These are phyloP conservation scores for Meyerozyma athensensis DNA, from an alignment of 1,139 yeast species.

Conservation along the genomic window DNA sequence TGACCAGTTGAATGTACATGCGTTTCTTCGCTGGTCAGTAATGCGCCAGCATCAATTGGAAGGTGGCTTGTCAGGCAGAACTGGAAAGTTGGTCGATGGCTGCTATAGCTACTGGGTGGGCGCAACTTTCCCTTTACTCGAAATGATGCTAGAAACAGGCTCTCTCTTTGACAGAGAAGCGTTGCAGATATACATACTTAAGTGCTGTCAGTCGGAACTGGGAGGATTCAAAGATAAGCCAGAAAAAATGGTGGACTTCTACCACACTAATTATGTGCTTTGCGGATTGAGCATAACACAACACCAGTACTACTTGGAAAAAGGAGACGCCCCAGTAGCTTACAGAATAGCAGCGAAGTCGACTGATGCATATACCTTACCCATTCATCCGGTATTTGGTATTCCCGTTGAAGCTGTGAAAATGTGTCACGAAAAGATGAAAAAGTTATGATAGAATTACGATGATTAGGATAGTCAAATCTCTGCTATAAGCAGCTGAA, in stretches of 20 bases:
- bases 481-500: too few species aligned
- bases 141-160: slow-evolving; percentile 28
- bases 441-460: too few species aligned
- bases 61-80: slow-evolving; percentile 86
- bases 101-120: slow-evolving; percentile 98
- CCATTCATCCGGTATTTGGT: slow-evolving; percentile 64
- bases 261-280: slow-evolving; percentile 84
- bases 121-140: slow-evolving; percentile 63
- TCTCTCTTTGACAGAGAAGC: slow-evolving; percentile 49
- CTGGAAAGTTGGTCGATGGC: slow-evolving; percentile 92
- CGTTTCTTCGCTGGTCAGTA: slow-evolving; percentile 59
- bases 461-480: too few species aligned
- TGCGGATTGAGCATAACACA: slow-evolving; percentile 75
- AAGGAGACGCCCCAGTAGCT: slow-evolving; percentile 19
- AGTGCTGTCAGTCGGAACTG: slow-evolving; percentile 61
- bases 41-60: slow-evolving; percentile 66
- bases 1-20: slow-evolving; percentile 33
- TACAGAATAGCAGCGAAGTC: slow-evolving; percentile 21
- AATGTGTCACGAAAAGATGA: slow-evolving; percentile 3
- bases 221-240: slow-evolving; percentile 94
- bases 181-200: slow-evolving; percentile 60
- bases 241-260: slow-evolving; percentile 72
- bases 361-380: slow-evolving; percentile 18
- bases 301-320: slow-evolving; percentile 35
- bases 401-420: slow-evolving; percentile 38